Evolutionary conservation across 768 basidiomycete genomes (phyloP).

Genomic region (Terana coerulea): DNA sequence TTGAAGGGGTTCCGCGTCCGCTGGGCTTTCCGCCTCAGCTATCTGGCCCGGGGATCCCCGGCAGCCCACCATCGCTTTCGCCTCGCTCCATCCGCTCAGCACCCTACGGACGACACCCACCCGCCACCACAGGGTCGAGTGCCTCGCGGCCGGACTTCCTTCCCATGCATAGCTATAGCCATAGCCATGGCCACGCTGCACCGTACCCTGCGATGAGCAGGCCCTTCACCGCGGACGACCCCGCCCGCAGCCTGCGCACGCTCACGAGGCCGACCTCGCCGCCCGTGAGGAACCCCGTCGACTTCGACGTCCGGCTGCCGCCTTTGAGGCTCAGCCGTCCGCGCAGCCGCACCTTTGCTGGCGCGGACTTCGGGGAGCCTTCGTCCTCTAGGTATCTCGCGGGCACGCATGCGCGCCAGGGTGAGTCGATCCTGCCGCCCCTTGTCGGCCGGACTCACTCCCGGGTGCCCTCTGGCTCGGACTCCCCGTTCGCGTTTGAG

Average conservation of each 20-base stretch:
- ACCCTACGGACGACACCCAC: constrained; percentile 9
- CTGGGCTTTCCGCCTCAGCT: constrained; percentile 19
- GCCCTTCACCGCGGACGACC: constrained; percentile 4
- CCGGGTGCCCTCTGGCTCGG: constrained; percentile 11
- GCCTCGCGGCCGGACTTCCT: not conserved
- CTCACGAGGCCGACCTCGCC: constrained; percentile 2
- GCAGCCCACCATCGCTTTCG: constrained; percentile 2
- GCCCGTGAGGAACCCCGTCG: not conserved
- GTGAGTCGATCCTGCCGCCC: constrained; percentile 9
- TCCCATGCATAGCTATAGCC: not conserved
- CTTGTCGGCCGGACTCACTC: too few species aligned
- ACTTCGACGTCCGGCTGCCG: constrained; percentile 19
- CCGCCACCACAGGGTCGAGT: not conserved
- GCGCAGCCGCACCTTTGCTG: constrained; percentile 10
- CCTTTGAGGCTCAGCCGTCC: constrained; percentile 21
- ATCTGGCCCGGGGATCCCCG: constrained; percentile 27
- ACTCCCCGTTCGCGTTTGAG: constrained; percentile 21
- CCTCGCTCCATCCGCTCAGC: constrained; percentile 8
- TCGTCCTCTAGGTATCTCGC: constrained; percentile 8
- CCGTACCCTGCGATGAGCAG: not conserved
- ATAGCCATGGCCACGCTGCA: not conserved
- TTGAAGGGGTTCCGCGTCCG: constrained; percentile 13
- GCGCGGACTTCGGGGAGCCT: constrained; percentile 2
- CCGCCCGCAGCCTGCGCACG: constrained; percentile 1
- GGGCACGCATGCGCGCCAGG: not conserved